Base-by-base conservation (phyloP, 495 filamentous ascomycete species). In the Articulospora tetracladia region DNA sequence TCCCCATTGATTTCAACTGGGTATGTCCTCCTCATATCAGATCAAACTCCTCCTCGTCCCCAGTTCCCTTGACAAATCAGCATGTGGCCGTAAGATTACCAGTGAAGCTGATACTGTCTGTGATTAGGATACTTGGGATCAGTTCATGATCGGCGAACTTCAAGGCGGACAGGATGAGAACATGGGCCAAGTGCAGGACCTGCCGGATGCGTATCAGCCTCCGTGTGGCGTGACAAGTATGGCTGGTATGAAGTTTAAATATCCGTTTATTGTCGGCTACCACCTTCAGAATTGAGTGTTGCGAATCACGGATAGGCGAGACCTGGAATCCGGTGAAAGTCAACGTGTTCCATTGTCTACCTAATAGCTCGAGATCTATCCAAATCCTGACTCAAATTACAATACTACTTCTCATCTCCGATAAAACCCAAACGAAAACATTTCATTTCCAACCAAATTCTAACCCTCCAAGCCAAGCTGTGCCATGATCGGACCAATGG, bases 1-100 rank as follows among this genome's bases (percentile, higher is more conserved):
- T 59, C 8, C 49, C 63, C 1, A 24, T n/a, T 46, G 58, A 66
- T 59, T 66, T 66, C 54, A 59, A 63, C 36, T 66, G 64, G 64
- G 64, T 63, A 46, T 30, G 60, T 44, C 15, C n/a, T n/a, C n/a
- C n/a, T n/a, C n/a, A n/a, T n/a, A n/a, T n/a, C n/a, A n/a, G 34
- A 23, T 1, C 13, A 3, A 2, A 22, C 52, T n/a, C n/a, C n/a
- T n/a, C n/a, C n/a, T n/a, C n/a, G n/a, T n/a, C n/a, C n/a, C n/a
- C n/a, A n/a, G n/a, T n/a, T n/a, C n/a, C n/a, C n/a, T n/a, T n/a
- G n/a, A n/a, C n/a, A n/a, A n/a, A n/a, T n/a, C n/a, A n/a, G n/a
- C n/a, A n/a, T n/a, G n/a, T n/a, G n/a, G n/a, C n/a, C n/a, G n/a
- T n/a, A n/a, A n/a, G n/a, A n/a, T n/a, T n/a, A n/a, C n/a, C n/a